Percentiles rank a stretch among this genome's conserved stretches.
These are phyloP conservation scores for Aristolochia contorta DNA, from an alignment of 164 flowering plant genomes.

Conservation along the genomic window DNA sequence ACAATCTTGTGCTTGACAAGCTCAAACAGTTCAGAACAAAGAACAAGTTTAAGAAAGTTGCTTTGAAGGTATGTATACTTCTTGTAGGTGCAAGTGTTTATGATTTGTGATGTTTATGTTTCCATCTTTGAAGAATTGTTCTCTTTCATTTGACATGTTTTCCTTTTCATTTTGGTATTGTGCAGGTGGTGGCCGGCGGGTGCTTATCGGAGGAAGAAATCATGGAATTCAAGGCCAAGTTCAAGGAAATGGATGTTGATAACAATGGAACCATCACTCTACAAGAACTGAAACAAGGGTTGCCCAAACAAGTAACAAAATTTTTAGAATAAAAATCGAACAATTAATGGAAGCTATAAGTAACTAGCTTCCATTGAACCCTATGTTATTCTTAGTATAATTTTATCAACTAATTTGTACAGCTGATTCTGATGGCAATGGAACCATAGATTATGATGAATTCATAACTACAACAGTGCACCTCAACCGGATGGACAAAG, in stretches of 20 bases:
- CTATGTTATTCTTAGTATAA: not conserved
- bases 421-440: slow-evolving; percentile 98
- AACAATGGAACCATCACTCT: slow-evolving; percentile 87
- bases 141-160: not conserved
- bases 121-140: too few species aligned
- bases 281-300: slow-evolving; percentile 83
- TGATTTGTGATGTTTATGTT: not conserved
- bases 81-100: not conserved
- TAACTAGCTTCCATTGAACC: not conserved
- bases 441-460: slow-evolving; percentile 92
- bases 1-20: slow-evolving; percentile 79
- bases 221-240: slow-evolving; percentile 84
- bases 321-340: slow-evolving; percentile 50
- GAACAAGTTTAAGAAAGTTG: slow-evolving; percentile 96
- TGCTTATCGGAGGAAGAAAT: slow-evolving; percentile 96
- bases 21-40: slow-evolving; percentile 93
- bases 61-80: slow-evolving; percentile 65
- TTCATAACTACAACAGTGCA: slow-evolving; percentile 98
- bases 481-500: slow-evolving; percentile 80
- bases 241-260: slow-evolving; percentile 82
- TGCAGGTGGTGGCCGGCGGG: slow-evolving; percentile 89
- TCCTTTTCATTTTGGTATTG: not conserved
- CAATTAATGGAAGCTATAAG: too few species aligned
- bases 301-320: slow-evolving; percentile 81
- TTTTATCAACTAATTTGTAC: slow-evolving; percentile 2